These are phyloP conservation scores for Inonotus hispidus DNA, from an alignment of 1,284 basidiomycete species.

Conservation along the genomic window DNA sequence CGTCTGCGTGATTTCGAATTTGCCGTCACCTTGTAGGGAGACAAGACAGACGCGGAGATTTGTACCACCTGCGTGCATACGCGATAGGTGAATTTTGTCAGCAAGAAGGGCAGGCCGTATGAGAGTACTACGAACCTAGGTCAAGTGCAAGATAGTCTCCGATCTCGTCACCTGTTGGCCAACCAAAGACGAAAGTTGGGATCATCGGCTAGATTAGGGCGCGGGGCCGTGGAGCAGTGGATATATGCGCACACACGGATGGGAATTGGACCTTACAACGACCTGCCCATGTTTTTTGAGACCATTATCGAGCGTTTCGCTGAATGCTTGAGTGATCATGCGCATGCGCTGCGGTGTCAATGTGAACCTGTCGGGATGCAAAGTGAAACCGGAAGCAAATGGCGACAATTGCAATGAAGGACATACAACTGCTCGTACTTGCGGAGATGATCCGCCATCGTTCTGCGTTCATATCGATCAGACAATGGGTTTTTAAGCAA, in stretches of 20 bases:
- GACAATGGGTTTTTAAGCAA: not conserved
- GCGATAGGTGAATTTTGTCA: not conserved
- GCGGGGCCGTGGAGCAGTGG: not conserved
- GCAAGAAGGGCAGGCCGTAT: not conserved
- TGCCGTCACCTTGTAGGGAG: slow-evolving; percentile 83
- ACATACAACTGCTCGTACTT: slow-evolving; percentile 80
- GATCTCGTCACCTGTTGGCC: slow-evolving; percentile 86
- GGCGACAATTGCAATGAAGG: slow-evolving; percentile 24
- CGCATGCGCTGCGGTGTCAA: slow-evolving; percentile 92
- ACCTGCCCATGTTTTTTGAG: slow-evolving; percentile 80
- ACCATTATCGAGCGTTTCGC: slow-evolving; percentile 86
- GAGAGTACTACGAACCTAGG: slow-evolving; percentile 52
- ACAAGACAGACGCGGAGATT: slow-evolving; percentile 98
- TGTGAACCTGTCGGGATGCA: slow-evolving; percentile 53
- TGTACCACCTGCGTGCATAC: slow-evolving; percentile 63
- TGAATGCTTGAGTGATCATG: slow-evolving; percentile 96
- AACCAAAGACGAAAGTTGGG: slow-evolving; percentile 96
- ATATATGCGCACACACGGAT: slow-evolving; percentile 9
- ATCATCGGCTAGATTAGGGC: slow-evolving; percentile 74
- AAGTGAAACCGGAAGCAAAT: not conserved
- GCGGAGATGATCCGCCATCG: slow-evolving; percentile 84
- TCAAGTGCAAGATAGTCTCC: slow-evolving; percentile 94
- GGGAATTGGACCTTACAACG: slow-evolving; percentile 60
- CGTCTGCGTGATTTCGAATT: slow-evolving; percentile 97
- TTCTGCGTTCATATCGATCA: slow-evolving; percentile 38